A percentile compares a stretch with the other conserved stretches of the same genome.
phyloP scores from a whole-genome alignment of 75 land plant genomes.

The Isoetes taiwanensis region DNA sequence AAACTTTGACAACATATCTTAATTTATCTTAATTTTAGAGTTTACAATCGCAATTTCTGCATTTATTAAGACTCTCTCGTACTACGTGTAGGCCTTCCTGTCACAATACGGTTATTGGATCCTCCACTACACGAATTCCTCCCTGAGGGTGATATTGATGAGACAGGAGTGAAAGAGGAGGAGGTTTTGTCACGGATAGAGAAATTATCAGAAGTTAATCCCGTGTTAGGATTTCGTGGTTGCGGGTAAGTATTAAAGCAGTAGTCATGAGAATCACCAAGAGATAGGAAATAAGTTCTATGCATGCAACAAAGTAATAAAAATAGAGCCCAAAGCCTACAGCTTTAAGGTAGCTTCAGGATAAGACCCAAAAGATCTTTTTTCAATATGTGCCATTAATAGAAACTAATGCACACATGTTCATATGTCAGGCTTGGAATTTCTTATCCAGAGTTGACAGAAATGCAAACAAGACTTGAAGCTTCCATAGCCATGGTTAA shows the following conservation, averaged over 20 bases:
- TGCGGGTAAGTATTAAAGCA: constrained; percentile 94
- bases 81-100: constrained; percentile 65
- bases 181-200: constrained; percentile 71
- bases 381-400: too few relatives aligned
- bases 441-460: constrained; percentile 83
- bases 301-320: background rate
- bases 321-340: background rate
- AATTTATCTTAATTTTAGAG: background rate
- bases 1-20: too few relatives aligned
- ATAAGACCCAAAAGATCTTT: background rate
- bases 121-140: constrained; percentile 97
- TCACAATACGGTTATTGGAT: constrained; percentile 82
- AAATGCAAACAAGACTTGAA: constrained; percentile 94
- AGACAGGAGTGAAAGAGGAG: constrained; percentile 70
- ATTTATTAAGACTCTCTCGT: background rate
- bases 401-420: too few relatives aligned
- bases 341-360: background rate
- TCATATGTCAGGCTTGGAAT: constrained; percentile 78
- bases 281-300: background rate
- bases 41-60: background rate
- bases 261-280: too few relatives aligned
- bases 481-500: constrained; percentile 76
- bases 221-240: constrained; percentile 98
- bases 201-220: constrained; percentile 94
- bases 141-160: constrained; percentile 86